Evolutionary conservation across 306 rosid genomes (phyloP), one percentile per base, ranked within the genome.

Genomic region (Canavalia ensiformis): DNA sequence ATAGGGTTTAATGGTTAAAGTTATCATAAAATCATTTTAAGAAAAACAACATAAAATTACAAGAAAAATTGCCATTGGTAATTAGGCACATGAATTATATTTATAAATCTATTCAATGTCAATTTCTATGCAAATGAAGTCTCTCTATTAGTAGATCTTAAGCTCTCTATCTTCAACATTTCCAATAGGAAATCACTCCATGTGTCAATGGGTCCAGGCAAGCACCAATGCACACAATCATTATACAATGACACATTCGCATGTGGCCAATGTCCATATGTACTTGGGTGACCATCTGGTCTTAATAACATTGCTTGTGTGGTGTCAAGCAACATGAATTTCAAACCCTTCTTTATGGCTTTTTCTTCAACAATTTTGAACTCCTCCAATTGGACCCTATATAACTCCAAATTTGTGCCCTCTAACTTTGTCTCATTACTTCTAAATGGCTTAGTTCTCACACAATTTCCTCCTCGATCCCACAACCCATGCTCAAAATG

Each of bases 281-380:
- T 84, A 75, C 93, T 89, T 2, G 98, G 97, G 41, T 94, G 98
- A 8, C 98, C 97, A 80, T 94, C 97, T n/a, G 97, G 95, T 78
- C 98, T 90, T 35, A 90, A 52, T 77, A 87, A 70, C 84, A 70
- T 81, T 7, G 95, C 92, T 6, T 78, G 89, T 18, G 97, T 94
- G 0, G 89, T 89, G 49, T 94, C 95, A 44, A 94, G 68, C 7
- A 91, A 62, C 88, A 91, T 86, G 34, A 84, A 89, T 54, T 78
- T 90, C 64, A 78, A 66, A 2, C 94, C 97, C 13, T 79, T 91
- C 78, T 75, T 71, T 39, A 12, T 88, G 3, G 81, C 95, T 65
- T 87, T 88, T n/a, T 56, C 86, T 72, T 84, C 85, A 30, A 89
- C 97, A 5, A 1, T 69, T 59, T 80, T 85, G 41, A 77, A 94